Evolutionary conservation across 495 filamentous ascomycete species (phyloP), one percentile per base, ranked within the genome.

Genomic region (Annulohypoxylon bovei): DNA sequence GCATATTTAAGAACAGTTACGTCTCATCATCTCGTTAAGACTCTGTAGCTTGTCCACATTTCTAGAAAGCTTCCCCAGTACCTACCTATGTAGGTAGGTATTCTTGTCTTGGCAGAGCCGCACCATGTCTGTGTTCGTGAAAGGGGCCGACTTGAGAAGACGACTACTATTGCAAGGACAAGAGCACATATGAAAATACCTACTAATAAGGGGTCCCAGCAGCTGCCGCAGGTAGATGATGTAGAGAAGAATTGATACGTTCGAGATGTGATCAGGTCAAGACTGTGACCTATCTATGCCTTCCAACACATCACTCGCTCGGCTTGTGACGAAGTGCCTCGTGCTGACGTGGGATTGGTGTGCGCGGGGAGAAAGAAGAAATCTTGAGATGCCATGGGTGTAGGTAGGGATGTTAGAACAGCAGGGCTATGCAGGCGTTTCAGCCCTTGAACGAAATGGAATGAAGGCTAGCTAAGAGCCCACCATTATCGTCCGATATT

Each of bases 341-440:
- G 56, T 66, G 68, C 56, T 53, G 50, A 65, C 50, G 68, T 71
- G 57, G 68, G 62, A 71, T 71, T 60, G 23, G 53, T 32, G 16
- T 59, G 55, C 27, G 39, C 46, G 60, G 39, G 46, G 46, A 30
- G 33, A 33, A 18, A 23, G 22, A 39, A 49, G 25, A 60, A 37
- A 28, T 44, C 28, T 47, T 47, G 46, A 44, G 23, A 53, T n/a
- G 53, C 33, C 9, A 54, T 54, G 30, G 50, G 50, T 53, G 32
- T 23, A 27, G 44, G 66, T 32, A 64, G 54, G 55, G 56, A 18
- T 61, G 47, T 30, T 16, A 35, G 37, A 40, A 20, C n/a, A 25
- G 22, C 33, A 56, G 70, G 70, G 64, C 65, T 64, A 57, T 72
- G 60, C 33, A 20, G 42, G 16, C 18, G 70, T 72, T 72, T 72